These are phyloP conservation scores for Suhomyces vadensis DNA, from an alignment of 805 yeast genomes.

Conservation along the genomic window DNA sequence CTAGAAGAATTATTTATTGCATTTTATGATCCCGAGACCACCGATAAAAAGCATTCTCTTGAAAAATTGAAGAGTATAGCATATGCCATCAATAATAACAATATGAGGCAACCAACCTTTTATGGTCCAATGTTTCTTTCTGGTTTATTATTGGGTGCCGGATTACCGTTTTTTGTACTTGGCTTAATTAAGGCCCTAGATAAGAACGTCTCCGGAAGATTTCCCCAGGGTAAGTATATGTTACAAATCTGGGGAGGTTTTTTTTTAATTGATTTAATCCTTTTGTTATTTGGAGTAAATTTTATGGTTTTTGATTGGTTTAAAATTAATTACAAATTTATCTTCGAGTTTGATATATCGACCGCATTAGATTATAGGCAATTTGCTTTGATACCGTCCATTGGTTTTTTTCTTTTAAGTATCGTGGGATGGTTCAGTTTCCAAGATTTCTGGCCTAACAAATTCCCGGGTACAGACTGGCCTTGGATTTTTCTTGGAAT, in stretches of 20 bases:
- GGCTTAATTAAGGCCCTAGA: conserved; percentile 56
- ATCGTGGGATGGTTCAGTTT: conserved; percentile 78
- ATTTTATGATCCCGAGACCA: conserved; percentile 54
- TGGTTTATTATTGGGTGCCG: conserved; percentile 70
- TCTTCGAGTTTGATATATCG: conserved; percentile 80
- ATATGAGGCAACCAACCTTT: conserved; percentile 26
- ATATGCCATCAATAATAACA: conserved; percentile 36
- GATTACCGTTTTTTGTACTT: conserved; percentile 65
- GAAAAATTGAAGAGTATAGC: conserved; percentile 58
- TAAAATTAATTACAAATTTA: conserved; percentile 87
- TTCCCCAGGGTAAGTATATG: conserved; percentile 59
- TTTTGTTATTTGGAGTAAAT: conserved; percentile 64
- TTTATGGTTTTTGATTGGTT: conserved; percentile 70
- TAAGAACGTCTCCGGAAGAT: conserved; percentile 33
- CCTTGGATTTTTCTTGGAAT: conserved; percentile 76
- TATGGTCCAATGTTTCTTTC: conserved; percentile 55
- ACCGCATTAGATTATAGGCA: conserved; percentile 66
- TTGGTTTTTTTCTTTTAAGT: conserved; percentile 55
- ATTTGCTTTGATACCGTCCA: conserved; percentile 62
- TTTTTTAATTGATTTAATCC: conserved; percentile 60
- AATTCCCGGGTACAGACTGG: conserved; percentile 67
- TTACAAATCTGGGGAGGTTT: conserved; percentile 95
- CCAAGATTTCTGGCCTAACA: conserved; percentile 60
- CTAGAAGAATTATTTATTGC: conserved; percentile 69
- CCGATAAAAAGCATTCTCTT: conserved; percentile 64